Evolutionary conservation across 2,329 filamentous ascomycete genomes (phyloP), one percentile per base, ranked within the genome.

Genomic region (Aspergillus candidus): DNA sequence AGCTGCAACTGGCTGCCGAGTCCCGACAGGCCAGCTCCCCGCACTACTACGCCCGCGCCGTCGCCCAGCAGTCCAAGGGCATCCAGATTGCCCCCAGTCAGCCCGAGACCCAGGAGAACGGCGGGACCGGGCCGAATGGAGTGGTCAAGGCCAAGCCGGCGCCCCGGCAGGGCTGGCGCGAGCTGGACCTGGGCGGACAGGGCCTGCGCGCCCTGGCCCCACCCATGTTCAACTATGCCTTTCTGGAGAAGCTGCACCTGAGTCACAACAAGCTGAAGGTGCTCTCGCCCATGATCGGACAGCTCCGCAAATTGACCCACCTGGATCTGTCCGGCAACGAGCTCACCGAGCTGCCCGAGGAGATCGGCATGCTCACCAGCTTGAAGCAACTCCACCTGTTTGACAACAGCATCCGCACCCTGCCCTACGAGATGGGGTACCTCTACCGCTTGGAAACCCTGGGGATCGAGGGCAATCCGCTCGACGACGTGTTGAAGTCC

Each of bases 361-460:
- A 98, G 71, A 81, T 98, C 48, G 93, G 93, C 61, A 98, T 97
- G 91, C 88, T 95, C 58, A 93, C 90, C 22, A 93, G 90, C 55
- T 74, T 98, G 43, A 89, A 88, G 68, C 83, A 86, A 53, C 75
- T 98, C 4, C 73, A 90, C 22, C 74, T 96, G 2, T 96, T 95
- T 65, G 89, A 95, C 71, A 98, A 98, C 66, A 78, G 86, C 50
- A 84, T 98, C 43, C 80, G 80, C 49, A 83, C 80, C 15, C 74
- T 98, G 18, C 93, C 93, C 1, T 84, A 77, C 58, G 90, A 97
- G 65, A 72, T 98, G 47, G 93, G 93, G 6, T 93, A 88, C 27
- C 74, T 98, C 13, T 91, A 90, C 67, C 82, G 89, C 50, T 70
- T 98, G 54, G 89, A 97, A 51, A 82, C 90, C 63, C 76, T 98